A percentile compares a stretch with the other conserved stretches of the same genome.
Conservation (phyloP, 352 stramenopile genomes). For the Globisporangium cederbergense region DNA sequence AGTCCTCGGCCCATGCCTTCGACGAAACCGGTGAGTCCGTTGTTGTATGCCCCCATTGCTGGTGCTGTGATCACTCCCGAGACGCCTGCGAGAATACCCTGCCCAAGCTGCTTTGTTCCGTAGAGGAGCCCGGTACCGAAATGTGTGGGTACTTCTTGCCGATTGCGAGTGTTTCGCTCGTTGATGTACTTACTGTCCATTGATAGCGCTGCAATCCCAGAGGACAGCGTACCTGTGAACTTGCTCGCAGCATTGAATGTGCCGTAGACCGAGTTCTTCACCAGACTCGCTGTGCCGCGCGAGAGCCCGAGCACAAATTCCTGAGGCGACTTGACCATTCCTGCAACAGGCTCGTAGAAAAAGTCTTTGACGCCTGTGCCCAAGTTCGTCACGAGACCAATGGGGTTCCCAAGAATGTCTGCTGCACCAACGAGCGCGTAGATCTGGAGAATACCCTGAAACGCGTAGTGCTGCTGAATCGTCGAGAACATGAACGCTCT, state of each 20-base stretch:
- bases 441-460: conserved; percentile 75
- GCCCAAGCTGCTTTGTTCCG: conserved; percentile 88
- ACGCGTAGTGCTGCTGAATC: conserved; percentile 79
- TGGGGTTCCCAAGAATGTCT: conserved; percentile 89
- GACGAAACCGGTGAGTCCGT: conserved; percentile 87
- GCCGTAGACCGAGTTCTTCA: conserved; percentile 89
- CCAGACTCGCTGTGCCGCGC: conserved; percentile 84
- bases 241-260: conserved; percentile 93
- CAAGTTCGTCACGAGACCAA: conserved; percentile 86
- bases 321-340: conserved; percentile 81
- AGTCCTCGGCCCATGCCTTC: conserved; percentile 87
- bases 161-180: conserved; percentile 69
- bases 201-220: conserved; percentile 86
- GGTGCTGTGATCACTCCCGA: conserved; percentile 91
- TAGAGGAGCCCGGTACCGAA: conserved; percentile 82
- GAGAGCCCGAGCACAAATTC: conserved; percentile 88
- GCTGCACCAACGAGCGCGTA: conserved; percentile 70
- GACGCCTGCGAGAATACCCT: conserved; percentile 88
- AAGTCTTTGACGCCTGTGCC: conserved; percentile 88
- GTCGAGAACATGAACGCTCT: conserved; percentile 63
- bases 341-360: conserved; percentile 89
- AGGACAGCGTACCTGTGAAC: conserved; percentile 90
- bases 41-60: conserved; percentile 85
- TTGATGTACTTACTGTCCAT: conserved; percentile 89
- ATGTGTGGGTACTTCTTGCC: conserved; percentile 81